Evolutionary conservation across 225 moss, liverwort and hornwort species (phyloP), one percentile per base, ranked within the genome.

Genomic region (Pseudoscleropodium purum): DNA sequence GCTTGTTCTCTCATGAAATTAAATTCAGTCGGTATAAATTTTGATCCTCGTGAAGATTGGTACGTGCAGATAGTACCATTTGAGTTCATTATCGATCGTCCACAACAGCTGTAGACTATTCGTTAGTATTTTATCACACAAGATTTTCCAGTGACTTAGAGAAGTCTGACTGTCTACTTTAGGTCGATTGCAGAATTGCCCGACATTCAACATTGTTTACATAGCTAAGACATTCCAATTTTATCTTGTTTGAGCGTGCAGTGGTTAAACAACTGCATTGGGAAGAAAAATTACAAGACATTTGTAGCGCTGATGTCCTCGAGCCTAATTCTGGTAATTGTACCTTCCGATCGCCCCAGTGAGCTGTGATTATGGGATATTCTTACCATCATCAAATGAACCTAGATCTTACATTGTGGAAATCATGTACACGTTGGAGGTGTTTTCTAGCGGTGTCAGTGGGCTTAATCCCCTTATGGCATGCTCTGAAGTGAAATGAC

Each of bases 201-300:
- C 54, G 59, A 18, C 84, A 73, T 65, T 43, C n/a, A 75, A 51
- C 45, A 79, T 23, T 69, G 49, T 63, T 75, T 61, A 83, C 51
- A 51, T 84, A 81, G 29, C 67, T 90, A 51, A 60, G 61, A 34
- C 85, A 83, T 61, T 86, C 91, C 81, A 54, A 80, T 57, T 85
- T 79, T 79, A 66, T 69, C 68, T 51, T 92, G 62, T 88, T 89
- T 77, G 89, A 88, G 66, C 69, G 65, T 93, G 93, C 95, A 96
- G 96, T 99, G 98, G 98, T 95, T 99, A 70, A 99, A 99, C 87
- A 99, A 99, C 83, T 99, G 98, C 90, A 97, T 99, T 61, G 98
- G 97, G 65, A 97, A 89, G 84, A 99, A 95, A 84, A 99, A 99
- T 72, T 99, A 99, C 86, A 95, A 86, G 75, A 97, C 98, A 66